phyloP scores from a whole-genome alignment of 225 moss, liverwort and hornwort genomes.

The Marchantia paleacea region DNA sequence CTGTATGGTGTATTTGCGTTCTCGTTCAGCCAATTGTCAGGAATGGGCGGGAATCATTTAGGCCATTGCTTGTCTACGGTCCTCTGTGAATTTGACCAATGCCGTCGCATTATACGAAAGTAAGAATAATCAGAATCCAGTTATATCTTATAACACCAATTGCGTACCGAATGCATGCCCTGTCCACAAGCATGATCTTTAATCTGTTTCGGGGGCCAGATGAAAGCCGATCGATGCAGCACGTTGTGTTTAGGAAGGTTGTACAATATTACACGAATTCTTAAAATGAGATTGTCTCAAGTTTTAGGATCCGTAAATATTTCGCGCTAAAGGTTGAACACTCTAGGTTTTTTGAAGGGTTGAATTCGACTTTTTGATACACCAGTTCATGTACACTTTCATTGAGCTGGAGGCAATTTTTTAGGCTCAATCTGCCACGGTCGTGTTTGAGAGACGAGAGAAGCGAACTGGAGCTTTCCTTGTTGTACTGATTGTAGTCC shows the following conservation, averaged over 20 bases:
- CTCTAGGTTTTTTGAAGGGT: too few species aligned
- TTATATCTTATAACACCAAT: not conserved
- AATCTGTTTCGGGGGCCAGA: not conserved
- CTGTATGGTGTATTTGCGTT: not conserved
- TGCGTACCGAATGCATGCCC: not conserved
- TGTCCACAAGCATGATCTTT: not conserved
- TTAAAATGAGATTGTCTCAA: not conserved
- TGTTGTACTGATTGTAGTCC: not conserved
- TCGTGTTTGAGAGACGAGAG: not conserved
- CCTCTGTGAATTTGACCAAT: not conserved
- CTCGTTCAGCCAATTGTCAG: not conserved
- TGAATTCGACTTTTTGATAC: too few species aligned
- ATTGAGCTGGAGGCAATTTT: not conserved
- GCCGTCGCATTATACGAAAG: not conserved
- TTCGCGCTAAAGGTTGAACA: not conserved
- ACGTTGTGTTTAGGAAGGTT: too few species aligned
- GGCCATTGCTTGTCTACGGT: not conserved
- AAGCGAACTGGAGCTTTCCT: not conserved
- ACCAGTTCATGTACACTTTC: not conserved
- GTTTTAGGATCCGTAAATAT: not conserved
- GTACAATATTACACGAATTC: not conserved
- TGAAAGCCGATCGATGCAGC: not conserved
- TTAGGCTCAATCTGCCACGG: not conserved
- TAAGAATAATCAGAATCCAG: not conserved
- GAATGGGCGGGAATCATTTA: not conserved